Conservation (phyloP, 768 basidiomycete genomes). For the Podaxis sp. region DNA sequence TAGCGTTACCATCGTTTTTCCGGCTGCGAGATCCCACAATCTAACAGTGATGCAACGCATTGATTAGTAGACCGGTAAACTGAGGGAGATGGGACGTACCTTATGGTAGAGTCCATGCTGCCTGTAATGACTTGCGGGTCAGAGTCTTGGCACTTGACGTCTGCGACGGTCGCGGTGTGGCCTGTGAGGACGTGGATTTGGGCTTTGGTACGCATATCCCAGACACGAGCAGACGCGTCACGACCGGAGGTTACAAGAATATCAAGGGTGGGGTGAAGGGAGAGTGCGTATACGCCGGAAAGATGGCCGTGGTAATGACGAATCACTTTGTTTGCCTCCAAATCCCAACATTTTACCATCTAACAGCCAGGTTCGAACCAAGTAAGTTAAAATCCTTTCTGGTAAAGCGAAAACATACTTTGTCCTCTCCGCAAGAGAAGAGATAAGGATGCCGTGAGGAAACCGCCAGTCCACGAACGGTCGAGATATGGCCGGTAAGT, state of each 20-base stretch:
- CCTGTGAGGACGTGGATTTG: conserved; percentile 92
- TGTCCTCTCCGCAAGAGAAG: conserved; percentile 97
- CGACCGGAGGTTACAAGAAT: conserved; percentile 93
- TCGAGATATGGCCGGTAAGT: conserved; percentile 96
- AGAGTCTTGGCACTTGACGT: conserved; percentile 94
- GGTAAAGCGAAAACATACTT: conserved; percentile 49
- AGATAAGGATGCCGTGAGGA: conserved; percentile 93
- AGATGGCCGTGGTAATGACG: conserved; percentile 98
- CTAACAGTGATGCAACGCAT: conserved; percentile 35
- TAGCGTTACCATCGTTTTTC: conserved; percentile 92
- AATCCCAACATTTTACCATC: conserved; percentile 99
- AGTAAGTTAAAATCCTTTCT: not conserved
- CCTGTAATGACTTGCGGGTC: conserved; percentile 99
- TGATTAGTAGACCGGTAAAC: not conserved
- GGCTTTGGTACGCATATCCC: conserved; percentile 99
- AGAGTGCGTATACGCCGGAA: conserved; percentile 94
- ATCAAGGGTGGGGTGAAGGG: conserved; percentile 94
- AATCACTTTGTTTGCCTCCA: conserved; percentile 98
- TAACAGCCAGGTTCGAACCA: conserved; percentile 28
- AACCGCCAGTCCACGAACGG: conserved; percentile 92
- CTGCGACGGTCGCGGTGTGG: conserved; percentile 93
- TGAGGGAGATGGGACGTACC: conserved; percentile 44
- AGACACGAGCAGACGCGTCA: conserved; percentile 95
- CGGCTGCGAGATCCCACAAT: conserved; percentile 96
- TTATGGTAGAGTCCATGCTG: conserved; percentile 96